phyloP scores from a whole-genome alignment of 2,329 filamentous ascomycete species.

The Exophiala bonariae region DNA sequence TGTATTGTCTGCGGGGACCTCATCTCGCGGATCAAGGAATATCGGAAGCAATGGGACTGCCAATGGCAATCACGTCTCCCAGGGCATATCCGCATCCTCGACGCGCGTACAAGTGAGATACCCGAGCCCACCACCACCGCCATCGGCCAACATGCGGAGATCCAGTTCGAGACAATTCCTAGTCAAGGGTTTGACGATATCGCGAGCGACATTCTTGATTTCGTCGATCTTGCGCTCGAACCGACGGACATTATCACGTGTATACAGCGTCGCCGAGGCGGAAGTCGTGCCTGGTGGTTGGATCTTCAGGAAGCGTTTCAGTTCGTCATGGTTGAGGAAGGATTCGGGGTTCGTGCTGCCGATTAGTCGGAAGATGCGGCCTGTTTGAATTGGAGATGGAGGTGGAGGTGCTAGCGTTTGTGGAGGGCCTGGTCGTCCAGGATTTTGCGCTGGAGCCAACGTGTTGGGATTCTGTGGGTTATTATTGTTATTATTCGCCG shows the following conservation, averaged over 20 bases:
- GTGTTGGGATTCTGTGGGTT: background rate
- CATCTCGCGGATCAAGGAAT: too few species aligned
- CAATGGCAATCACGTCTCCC: conserved; percentile 52
- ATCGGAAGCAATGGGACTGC: too few species aligned
- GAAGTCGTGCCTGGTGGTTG: conserved; percentile 52
- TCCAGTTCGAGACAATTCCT: conserved; percentile 82
- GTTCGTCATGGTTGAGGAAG: conserved; percentile 82
- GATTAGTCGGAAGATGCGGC: conserved; percentile 75
- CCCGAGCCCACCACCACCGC: conserved; percentile 49
- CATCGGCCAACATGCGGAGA: conserved; percentile 48
- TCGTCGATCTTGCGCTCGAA: conserved; percentile 89
- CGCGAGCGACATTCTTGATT: conserved; percentile 78
- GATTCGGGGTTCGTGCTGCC: conserved; percentile 61
- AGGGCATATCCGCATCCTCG: conserved; percentile 63
- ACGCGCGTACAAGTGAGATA: conserved; percentile 67
- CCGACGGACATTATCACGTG: conserved; percentile 76
- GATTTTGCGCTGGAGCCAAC: background rate
- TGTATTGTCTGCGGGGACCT: too few species aligned
- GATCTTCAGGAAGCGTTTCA: conserved; percentile 85
- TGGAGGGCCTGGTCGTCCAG: conserved; percentile 2
- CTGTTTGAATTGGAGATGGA: conserved; percentile 49
- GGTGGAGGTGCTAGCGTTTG: conserved; percentile 17
- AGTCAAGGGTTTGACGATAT: conserved; percentile 83
- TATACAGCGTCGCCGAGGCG: conserved; percentile 60
- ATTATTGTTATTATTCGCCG: conserved; percentile 12